Evolutionary conservation across 345 rosid species (phyloP), one percentile per base, ranked within the genome.

Genomic region (Melastoma malabathricum): DNA sequence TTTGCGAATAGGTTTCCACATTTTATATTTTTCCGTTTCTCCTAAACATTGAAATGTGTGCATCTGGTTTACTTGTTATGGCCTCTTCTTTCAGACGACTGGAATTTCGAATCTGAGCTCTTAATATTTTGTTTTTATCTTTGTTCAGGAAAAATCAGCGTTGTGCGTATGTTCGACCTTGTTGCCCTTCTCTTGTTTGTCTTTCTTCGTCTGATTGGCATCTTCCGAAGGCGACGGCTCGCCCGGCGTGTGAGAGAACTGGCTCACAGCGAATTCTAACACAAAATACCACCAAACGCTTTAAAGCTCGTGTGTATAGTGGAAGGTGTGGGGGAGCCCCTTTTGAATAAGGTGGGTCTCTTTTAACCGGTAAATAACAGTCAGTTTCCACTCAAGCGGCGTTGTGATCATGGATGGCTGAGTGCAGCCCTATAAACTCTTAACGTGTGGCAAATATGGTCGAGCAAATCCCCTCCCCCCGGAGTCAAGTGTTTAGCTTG

Each of bases 141-240:
- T 29, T 56, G 43, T 8, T 31, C 77, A 83, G 89, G 89, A 18
- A 66, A 79, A 6, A n/a, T 79, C 47, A 78, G 80, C 57, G 62
- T 79, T 48, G 69, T 71, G 45, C 63, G 75, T n/a, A 55, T 79
- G 59, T 81, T 87, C 39, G 89, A 87, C 61, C 78, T 66, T 38
- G 48, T 59, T 25, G 89, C 89, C 12, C 64, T 83, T 10, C 52
- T 64, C 19, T 61, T 79, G 59, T 73, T 81, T 22, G 20, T 83
- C 48, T 61, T 75, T 58, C 80, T 87, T 27, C 85, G 87, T 47
- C 44, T 83, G 59, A 64, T 79, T 5, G 87, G 94, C 58, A 55
- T 74, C 2, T 73, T 62, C 53, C 73, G 67, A 45, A 72, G 82
- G 49, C 59, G 78, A n/a, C 75, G 76, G 18, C 78, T 76, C 22